Conservation (phyloP, 345 rosid species). For the Gossypium anomalum region DNA sequence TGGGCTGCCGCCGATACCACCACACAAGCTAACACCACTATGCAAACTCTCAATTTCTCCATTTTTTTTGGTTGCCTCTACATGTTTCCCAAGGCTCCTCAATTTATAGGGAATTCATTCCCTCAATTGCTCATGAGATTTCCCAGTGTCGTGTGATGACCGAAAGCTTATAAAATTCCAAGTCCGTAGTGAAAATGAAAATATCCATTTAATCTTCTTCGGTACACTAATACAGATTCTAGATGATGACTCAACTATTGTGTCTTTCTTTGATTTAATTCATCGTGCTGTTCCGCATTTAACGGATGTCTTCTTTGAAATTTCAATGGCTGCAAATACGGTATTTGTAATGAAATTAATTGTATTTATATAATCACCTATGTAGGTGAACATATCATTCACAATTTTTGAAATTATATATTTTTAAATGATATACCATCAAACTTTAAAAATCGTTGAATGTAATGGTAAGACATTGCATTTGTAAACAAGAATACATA, state of each 20-base stretch:
- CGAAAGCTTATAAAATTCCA: neutral
- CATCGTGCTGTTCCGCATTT: neutral
- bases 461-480: no score
- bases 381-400: no score
- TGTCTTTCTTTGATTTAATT: neutral
- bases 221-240: neutral
- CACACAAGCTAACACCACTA: conserved; percentile 25
- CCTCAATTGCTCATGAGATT: neutral
- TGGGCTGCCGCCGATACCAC: conserved; percentile 27
- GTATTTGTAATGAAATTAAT: no score
- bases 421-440: no score
- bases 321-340: no score
- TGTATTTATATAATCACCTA: no score
- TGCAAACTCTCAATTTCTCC: neutral
- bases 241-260: neutral
- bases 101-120: neutral
- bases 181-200: neutral
- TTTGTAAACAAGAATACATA: no score
- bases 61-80: neutral
- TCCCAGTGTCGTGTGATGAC: neutral
- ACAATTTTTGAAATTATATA: no score
- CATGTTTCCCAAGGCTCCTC: neutral
- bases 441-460: no score
- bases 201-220: neutral
- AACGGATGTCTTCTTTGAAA: neutral